Base-by-base conservation (phyloP, 805 yeast genomes). In the Candida koratica region DNA sequence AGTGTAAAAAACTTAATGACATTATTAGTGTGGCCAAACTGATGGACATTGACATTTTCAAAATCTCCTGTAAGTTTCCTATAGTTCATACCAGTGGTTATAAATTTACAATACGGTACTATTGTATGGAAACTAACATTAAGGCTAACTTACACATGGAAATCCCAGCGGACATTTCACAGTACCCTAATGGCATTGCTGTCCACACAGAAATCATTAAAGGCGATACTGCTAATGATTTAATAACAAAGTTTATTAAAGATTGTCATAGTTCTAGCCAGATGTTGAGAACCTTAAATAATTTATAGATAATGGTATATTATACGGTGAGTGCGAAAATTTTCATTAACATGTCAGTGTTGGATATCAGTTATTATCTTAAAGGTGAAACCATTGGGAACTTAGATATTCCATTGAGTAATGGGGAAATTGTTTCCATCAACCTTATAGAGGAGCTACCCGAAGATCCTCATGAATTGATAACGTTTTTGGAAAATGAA, bases 391-490 rank as follows among this genome's bases (percentile, higher is more conserved):
- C 47, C 7, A 36, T 51, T 27, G 53, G 48, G 18, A 58, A 50
- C 25, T 50, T 77, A 46, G 84, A 79, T 56, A 82, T 90, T 51
- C 96, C 95, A 28, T 65, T 87, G 37, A 52, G 81, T 39, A 84
- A 82, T 49, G 71, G 71, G 3, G 95, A 88, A 61, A 84, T 86
- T 43, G 96, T 90, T 44, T 82, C 86, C 35, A 76, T 93, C 47
- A 90, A 88, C 51, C 71, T 84, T 41, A 74, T 74, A 35, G 78
- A 79, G 23, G 97, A 90, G 52, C 68, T 88, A 38, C 95, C 96
- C 4, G 95, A 85, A 15, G 96, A 90, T 56, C 85, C 96, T 4
- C 71, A 77, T 29, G 97, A 93, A 52, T 69, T 93, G 44, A 78
- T 84, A 45, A 74, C 77, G 17, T 73, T 90, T 43, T 66, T 93